Conservation (phyloP, 2,329 filamentous ascomycete genomes). For the Aureobasidium namibiae region DNA sequence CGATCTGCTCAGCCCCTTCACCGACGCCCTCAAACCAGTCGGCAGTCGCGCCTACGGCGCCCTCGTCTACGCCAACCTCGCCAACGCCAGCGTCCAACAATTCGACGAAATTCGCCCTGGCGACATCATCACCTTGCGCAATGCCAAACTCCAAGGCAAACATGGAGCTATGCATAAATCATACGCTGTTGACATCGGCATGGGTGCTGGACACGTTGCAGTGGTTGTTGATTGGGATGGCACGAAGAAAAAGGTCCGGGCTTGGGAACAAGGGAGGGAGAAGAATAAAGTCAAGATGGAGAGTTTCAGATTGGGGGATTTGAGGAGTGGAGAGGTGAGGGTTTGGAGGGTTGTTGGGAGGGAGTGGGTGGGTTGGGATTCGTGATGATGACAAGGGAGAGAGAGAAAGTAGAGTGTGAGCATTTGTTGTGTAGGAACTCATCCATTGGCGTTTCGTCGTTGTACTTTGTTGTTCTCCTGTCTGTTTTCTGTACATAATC, state of each 20-base stretch:
- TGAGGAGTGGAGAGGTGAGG: conserved; percentile 89
- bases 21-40: conserved; percentile 69
- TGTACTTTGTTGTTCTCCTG: background rate
- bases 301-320: conserved; percentile 86
- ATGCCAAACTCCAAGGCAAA: conserved; percentile 90
- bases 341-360: conserved; percentile 94
- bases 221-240: conserved; percentile 96
- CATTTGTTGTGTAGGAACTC: too few relatives aligned
- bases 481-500: too few relatives aligned
- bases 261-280: conserved; percentile 91
- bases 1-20: conserved; percentile 64
- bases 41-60: conserved; percentile 88
- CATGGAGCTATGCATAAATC: conserved; percentile 93
- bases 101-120: conserved; percentile 89
- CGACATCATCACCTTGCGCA: conserved; percentile 87
- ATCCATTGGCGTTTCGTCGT: too few relatives aligned
- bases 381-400: too few relatives aligned
- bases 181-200: conserved; percentile 81
- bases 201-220: conserved; percentile 65
- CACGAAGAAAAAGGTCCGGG: conserved; percentile 93
- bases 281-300: conserved; percentile 89
- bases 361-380: conserved; percentile 84
- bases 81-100: conserved; percentile 83
- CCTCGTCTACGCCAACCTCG: conserved; percentile 87
- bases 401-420: too few relatives aligned